Percentiles rank a stretch among this genome's conserved stretches.
These are phyloP conservation scores for Acidiella bohemica DNA, from an alignment of 495 filamentous ascomycete genomes.

Conservation along the genomic window DNA sequence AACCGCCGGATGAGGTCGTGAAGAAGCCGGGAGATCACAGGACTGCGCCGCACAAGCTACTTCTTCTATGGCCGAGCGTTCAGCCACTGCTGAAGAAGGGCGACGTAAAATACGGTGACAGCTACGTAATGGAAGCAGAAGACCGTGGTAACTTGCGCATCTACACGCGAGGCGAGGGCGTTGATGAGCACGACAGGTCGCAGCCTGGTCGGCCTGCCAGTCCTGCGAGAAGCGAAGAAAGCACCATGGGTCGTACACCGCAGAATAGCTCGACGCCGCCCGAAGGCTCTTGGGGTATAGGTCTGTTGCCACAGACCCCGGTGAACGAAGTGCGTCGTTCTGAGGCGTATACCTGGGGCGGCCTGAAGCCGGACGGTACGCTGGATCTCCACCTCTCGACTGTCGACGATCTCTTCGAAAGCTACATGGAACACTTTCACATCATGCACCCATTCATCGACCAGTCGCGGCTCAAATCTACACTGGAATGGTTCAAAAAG, in stretches of 20 bases:
- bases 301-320: conserved; percentile 5
- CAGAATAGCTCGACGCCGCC: too few relatives aligned
- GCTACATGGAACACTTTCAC: conserved; percentile 69
- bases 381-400: conserved; percentile 50
- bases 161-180: conserved; percentile 64
- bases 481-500: conserved; percentile 44
- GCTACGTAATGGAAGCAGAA: conserved; percentile 64
- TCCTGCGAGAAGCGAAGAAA: too few relatives aligned
- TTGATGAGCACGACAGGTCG: conserved; percentile 33
- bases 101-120: conserved; percentile 35
- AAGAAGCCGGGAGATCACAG: conserved; percentile 44
- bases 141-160: conserved; percentile 59
- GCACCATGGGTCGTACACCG: too few relatives aligned
- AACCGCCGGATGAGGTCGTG: background rate
- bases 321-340: conserved; percentile 14
- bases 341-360: conserved; percentile 24
- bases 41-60: conserved; percentile 60
- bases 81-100: conserved; percentile 36
- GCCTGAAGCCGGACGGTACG: conserved; percentile 45
- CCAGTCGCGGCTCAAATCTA: conserved; percentile 33
- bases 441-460: conserved; percentile 82
- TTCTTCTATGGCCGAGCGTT: conserved; percentile 52
- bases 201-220: conserved; percentile 18
- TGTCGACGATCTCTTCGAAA: conserved; percentile 50
- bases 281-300: too few relatives aligned